phyloP scores from a whole-genome alignment of 2,329 filamentous ascomycete genomes.

The Sclerotinia glacialis region DNA sequence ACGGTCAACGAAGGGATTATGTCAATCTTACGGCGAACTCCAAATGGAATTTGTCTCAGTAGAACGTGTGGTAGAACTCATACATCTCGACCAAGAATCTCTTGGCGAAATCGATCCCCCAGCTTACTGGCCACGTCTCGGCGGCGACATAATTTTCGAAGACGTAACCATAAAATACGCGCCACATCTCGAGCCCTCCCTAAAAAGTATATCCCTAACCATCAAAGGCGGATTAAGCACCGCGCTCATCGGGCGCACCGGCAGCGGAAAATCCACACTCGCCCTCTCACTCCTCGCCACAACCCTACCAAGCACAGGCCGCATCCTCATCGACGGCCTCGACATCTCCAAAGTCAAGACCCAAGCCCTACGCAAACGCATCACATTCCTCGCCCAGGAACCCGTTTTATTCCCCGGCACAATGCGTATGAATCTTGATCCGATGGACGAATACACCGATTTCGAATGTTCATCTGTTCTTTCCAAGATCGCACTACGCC shows the following conservation, averaged over 20 bases:
- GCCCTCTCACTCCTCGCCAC: conserved; percentile 59
- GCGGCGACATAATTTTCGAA: conserved; percentile 72
- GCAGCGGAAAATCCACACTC: conserved; percentile 80
- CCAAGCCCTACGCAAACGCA: conserved; percentile 57
- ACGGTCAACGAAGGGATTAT: conserved; percentile 67
- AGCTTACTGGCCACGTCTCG: conserved; percentile 70
- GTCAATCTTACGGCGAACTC: conserved; percentile 75
- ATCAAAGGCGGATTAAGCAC: conserved; percentile 78
- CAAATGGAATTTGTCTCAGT: conserved; percentile 93
- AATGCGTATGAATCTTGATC: conserved; percentile 61
- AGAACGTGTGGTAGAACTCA: conserved; percentile 78
- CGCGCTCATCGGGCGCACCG: conserved; percentile 76
- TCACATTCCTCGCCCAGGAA: conserved; percentile 67
- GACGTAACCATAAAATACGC: conserved; percentile 78
- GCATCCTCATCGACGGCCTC: conserved; percentile 58
- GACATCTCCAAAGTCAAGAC: conserved; percentile 59
- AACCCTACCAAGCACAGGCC: conserved; percentile 52
- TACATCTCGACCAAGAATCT: conserved; percentile 74
- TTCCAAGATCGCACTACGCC: conserved; percentile 51
- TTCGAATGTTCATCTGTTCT: conserved; percentile 53
- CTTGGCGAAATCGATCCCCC: conserved; percentile 66
- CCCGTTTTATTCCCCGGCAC: conserved; percentile 62
- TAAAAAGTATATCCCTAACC: conserved; percentile 65
- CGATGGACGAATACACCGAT: conserved; percentile 55
- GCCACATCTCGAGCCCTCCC: conserved; percentile 69